Evolutionary conservation across 2,329 filamentous ascomycete species (phyloP).

Genomic region (Clarireedia homoeocarpa): DNA sequence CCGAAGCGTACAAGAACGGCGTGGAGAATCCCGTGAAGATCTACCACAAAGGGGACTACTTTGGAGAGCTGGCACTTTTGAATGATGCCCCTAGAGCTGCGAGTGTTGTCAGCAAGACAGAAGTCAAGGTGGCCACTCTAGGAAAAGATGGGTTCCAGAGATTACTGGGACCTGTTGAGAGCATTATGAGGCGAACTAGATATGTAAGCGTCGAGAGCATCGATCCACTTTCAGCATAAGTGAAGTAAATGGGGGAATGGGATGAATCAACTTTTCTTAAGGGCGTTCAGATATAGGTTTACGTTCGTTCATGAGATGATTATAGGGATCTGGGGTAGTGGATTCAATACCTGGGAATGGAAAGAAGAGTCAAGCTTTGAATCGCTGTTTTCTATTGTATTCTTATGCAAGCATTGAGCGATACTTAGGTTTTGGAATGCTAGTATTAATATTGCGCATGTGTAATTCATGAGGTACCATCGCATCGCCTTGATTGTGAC

Average conservation of each 20-base stretch:
- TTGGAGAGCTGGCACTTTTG: slow-evolving; percentile 87
- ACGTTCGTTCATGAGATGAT: slow-evolving; percentile 25
- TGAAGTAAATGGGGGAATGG: slow-evolving; percentile 17
- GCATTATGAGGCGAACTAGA: slow-evolving; percentile 76
- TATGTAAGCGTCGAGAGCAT: slow-evolving; percentile 58
- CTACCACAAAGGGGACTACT: slow-evolving; percentile 91
- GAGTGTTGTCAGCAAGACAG: slow-evolving; percentile 72
- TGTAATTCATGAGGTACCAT: not conserved
- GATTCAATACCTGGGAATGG: slow-evolving; percentile 24
- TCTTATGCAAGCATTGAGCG: slow-evolving; percentile 3
- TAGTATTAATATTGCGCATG: slow-evolving; percentile 1
- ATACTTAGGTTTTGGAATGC: slow-evolving; percentile 4
- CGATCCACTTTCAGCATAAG: slow-evolving; percentile 50
- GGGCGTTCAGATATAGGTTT: slow-evolving; percentile 26
- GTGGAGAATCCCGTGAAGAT: slow-evolving; percentile 62
- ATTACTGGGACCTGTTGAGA: slow-evolving; percentile 83
- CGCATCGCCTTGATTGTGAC: not conserved
- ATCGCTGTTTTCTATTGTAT: slow-evolving; percentile 12
- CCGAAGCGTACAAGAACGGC: slow-evolving; percentile 77
- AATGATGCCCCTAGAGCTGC: slow-evolving; percentile 92
- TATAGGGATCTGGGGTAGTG: slow-evolving; percentile 19
- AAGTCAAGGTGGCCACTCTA: slow-evolving; percentile 87
- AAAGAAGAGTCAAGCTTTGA: slow-evolving; percentile 12
- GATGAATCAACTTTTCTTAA: slow-evolving; percentile 13
- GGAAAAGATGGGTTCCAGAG: slow-evolving; percentile 94